Base-by-base conservation (phyloP, 108 stramenopile species). In the Pelagomonas calceolata region DNA sequence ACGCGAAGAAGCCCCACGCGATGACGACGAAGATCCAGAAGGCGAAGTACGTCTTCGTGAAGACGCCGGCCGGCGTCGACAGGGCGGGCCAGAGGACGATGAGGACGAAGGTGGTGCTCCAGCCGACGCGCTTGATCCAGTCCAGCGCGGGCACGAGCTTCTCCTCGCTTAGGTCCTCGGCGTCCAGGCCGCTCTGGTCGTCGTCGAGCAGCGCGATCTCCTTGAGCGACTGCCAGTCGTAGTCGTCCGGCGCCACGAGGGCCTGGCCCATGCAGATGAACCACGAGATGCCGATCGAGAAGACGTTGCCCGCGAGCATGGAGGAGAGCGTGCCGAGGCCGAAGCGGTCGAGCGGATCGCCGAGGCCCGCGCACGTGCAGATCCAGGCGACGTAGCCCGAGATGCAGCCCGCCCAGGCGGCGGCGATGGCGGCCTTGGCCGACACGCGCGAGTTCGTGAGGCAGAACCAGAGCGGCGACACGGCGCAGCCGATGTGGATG, bases 21-120 rank as follows among this genome's bases (percentile, higher is more conserved):
- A 92, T 86, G 67, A 90, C 82, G 31, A 94, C 73, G 45, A 88
- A 81, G 39, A 94, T 91, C 93, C 93, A 94, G 80, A 94, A 92
- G 64, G 87, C 79, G 74, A 92, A 94, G 85, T 92, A 92, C 30
- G 68, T 66, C 74, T 82, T 68, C 64, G 87, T 80, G 75, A 92
- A 94, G 0, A 87, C 85, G 29, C 90, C 88, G 0, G 92, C 92
- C n/a, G 93, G 90, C 65, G 91, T 73, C 16, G 91, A 92, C 18
- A 90, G 81, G 14, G 92, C 36, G 29, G 93, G 93, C 93, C 93
- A 94, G 44, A 92, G 34, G n/a, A 94, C 36, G 65, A 92, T 84
- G 67, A 94, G 82, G 43, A 92, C 75, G 30, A 92, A 70, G 4
- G 90, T 91, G 73, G 92, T 76, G 70, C 76, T 67, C 73, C 86